Conservation (phyloP, 2,329 filamentous ascomycete species). For the Tolypocladium sp. region DNA sequence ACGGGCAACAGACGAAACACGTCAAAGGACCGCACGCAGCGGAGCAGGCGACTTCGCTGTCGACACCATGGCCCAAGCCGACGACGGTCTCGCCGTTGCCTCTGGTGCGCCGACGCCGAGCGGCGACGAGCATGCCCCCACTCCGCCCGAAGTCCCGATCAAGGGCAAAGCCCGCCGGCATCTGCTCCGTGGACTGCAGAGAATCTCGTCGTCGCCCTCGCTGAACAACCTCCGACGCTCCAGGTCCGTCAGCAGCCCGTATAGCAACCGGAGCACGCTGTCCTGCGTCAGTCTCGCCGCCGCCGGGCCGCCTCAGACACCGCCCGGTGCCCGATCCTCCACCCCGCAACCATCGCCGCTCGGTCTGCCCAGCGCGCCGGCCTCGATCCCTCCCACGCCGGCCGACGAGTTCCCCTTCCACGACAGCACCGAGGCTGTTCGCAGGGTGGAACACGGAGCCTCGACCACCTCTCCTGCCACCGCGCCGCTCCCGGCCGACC, state of each 20-base stretch:
- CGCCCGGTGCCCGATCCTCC: conserved; percentile 16
- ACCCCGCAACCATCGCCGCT: conserved; percentile 33
- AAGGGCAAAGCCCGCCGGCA: conserved; percentile 62
- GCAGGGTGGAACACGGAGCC: conserved; percentile 43
- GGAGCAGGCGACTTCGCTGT: background rate
- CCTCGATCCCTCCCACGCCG: conserved; percentile 29
- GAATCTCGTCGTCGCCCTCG: conserved; percentile 73
- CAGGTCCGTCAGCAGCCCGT: conserved; percentile 59
- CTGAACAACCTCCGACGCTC: conserved; percentile 54
- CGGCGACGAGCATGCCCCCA: conserved; percentile 6
- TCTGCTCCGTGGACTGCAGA: conserved; percentile 64
- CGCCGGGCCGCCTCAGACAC: conserved; percentile 18
- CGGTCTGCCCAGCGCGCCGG: conserved; percentile 21
- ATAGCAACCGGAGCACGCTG: conserved; percentile 43
- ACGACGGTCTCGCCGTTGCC: conserved; percentile 6
- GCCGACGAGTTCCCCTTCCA: conserved; percentile 28
- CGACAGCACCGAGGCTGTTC: conserved; percentile 38
- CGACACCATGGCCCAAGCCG: conserved; percentile 1
- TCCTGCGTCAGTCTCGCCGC: conserved; percentile 47
- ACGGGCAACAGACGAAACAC: background rate
- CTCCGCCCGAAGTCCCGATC: conserved; percentile 15
- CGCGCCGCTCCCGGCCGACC: conserved; percentile 54
- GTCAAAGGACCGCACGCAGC: background rate
- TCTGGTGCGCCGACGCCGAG: conserved; percentile 16
- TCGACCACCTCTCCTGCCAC: conserved; percentile 32